A percentile compares a stretch with the other conserved stretches of the same genome.
phyloP scores from a whole-genome alignment of 1,139 yeast genomes.

The Hemisphaericaspora lyxosophila region DNA sequence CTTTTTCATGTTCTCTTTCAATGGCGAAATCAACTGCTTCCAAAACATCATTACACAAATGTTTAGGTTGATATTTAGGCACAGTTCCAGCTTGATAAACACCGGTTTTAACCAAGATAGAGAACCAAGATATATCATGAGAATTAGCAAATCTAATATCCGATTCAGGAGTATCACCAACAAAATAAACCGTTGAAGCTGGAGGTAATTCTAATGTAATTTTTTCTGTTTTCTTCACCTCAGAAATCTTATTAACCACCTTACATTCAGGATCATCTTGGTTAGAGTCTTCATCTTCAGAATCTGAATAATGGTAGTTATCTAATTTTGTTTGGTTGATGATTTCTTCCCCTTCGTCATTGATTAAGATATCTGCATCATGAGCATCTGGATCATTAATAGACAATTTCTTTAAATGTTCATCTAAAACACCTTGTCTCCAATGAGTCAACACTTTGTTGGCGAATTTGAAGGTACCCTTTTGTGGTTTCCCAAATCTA shows the following conservation, averaged over 20 bases:
- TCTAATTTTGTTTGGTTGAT: constrained; percentile 47
- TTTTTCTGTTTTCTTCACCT: constrained; percentile 27
- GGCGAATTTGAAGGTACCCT: constrained; percentile 79
- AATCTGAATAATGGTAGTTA: constrained; percentile 29
- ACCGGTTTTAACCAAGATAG: constrained; percentile 83
- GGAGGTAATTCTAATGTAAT: constrained; percentile 67
- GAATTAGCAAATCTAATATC: constrained; percentile 86
- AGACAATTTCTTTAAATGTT: constrained; percentile 59
- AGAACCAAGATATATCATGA: constrained; percentile 80
- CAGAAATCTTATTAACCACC: constrained; percentile 32
- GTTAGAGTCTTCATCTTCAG: constrained; percentile 30
- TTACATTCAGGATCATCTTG: constrained; percentile 13
- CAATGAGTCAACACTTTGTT: constrained; percentile 70
- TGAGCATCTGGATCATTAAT: constrained; percentile 46
- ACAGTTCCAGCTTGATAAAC: constrained; percentile 78
- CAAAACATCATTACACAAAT: constrained; percentile 67
- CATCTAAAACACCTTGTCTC: constrained; percentile 77
- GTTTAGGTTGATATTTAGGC: constrained; percentile 78
- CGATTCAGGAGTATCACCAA: constrained; percentile 91
- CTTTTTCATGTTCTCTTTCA: constrained; percentile 73
- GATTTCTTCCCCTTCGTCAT: constrained; percentile 50
- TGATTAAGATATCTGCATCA: constrained; percentile 48
- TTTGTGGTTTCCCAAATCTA: constrained; percentile 82
- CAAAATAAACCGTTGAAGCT: constrained; percentile 82
- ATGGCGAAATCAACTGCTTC: constrained; percentile 83